These are phyloP conservation scores for Zymoseptoria tritici DNA, from an alignment of 2,329 filamentous ascomycete genomes.

Conservation along the genomic window DNA sequence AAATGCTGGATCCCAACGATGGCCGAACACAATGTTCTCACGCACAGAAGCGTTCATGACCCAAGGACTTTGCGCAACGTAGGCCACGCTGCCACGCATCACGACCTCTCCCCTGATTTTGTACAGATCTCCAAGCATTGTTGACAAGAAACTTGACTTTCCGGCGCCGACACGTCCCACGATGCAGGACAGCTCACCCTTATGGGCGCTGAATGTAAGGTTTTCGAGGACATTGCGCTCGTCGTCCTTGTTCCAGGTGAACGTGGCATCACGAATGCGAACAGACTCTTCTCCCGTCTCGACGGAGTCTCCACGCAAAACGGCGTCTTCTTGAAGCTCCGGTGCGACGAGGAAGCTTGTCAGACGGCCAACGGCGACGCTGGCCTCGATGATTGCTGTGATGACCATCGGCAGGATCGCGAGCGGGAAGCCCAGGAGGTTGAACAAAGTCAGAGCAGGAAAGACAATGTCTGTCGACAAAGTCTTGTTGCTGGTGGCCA, in stretches of 20 bases:
- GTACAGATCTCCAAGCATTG: constrained; percentile 84
- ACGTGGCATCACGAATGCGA: constrained; percentile 72
- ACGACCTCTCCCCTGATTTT: constrained; percentile 78
- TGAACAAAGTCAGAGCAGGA: constrained; percentile 87
- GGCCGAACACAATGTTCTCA: constrained; percentile 95
- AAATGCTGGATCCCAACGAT: constrained; percentile 86
- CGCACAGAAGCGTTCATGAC: constrained; percentile 96
- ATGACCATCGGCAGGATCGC: constrained; percentile 97
- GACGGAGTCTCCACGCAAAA: constrained; percentile 60
- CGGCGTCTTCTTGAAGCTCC: constrained; percentile 80
- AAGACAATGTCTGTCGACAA: constrained; percentile 94
- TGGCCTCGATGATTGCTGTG: constrained; percentile 88
- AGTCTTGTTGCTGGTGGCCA: constrained; percentile 71
- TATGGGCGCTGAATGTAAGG: constrained; percentile 81
- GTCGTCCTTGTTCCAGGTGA: constrained; percentile 89
- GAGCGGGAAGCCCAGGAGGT: constrained; percentile 88
- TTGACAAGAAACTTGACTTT: constrained; percentile 87
- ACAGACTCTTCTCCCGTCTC: constrained; percentile 80
- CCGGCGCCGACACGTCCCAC: constrained; percentile 91
- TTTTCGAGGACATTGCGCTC: constrained; percentile 61
- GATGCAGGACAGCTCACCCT: constrained; percentile 87
- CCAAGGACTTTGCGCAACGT: constrained; percentile 90
- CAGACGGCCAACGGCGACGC: constrained; percentile 81
- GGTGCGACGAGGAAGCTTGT: constrained; percentile 80
- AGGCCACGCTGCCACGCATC: constrained; percentile 75